A percentile compares a stretch with the other conserved stretches of the same genome.
Evolutionary conservation across 352 stramenopile species (phyloP).

Genomic region (Pythium graminicola): DNA sequence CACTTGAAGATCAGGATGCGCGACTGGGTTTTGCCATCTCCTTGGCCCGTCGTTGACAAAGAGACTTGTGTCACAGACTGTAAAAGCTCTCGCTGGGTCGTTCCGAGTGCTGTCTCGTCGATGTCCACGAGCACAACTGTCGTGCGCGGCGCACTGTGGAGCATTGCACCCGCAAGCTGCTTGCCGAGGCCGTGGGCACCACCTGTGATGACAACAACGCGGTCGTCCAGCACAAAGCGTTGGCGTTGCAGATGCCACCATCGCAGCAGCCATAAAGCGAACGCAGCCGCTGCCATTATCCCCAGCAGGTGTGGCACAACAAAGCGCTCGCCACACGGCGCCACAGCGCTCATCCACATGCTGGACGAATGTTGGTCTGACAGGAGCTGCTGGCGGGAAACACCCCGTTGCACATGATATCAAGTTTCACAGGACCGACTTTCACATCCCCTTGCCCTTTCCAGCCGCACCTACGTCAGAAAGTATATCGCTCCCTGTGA

Average conservation of each 20-base stretch:
- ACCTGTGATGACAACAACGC: slow-evolving; percentile 63
- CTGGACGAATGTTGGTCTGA: slow-evolving; percentile 1
- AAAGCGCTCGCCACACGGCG: background rate
- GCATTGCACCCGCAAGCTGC: slow-evolving; percentile 33
- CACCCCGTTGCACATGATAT: background rate
- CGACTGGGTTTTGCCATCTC: background rate
- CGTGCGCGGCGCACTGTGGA: slow-evolving; percentile 18
- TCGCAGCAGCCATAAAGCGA: background rate
- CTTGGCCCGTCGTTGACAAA: slow-evolving; percentile 8
- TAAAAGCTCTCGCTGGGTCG: slow-evolving; percentile 23
- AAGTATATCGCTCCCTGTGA: background rate
- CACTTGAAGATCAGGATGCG: slow-evolving; percentile 42
- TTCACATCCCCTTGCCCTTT: slow-evolving; percentile 19
- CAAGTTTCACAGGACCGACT: background rate
- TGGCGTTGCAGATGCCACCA: background rate
- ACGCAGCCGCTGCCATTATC: background rate
- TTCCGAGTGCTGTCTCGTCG: slow-evolving; percentile 32
- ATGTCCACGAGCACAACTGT: slow-evolving; percentile 64
- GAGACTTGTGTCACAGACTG: slow-evolving; percentile 5
- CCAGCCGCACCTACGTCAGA: slow-evolving; percentile 1
- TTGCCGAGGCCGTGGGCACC: slow-evolving; percentile 51
- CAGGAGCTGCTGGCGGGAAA: background rate
- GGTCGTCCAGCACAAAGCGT: slow-evolving; percentile 37
- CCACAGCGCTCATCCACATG: background rate
- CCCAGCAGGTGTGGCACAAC: background rate